These are phyloP conservation scores for Euptelea pleiosperma DNA, from an alignment of 164 flowering plant species.

Conservation along the genomic window DNA sequence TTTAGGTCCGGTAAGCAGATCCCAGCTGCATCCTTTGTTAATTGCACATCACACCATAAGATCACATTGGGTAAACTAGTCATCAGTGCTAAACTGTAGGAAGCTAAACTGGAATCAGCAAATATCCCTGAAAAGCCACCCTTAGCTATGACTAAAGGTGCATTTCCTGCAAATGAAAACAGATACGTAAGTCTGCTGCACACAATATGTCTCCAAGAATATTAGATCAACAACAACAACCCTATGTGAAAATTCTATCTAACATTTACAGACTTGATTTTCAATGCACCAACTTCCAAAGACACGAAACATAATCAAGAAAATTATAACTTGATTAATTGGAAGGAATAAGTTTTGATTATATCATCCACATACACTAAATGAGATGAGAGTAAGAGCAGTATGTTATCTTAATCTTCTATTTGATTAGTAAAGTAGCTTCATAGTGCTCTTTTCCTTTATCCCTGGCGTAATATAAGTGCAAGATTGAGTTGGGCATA, in stretches of 20 bases:
- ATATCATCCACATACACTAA: too few relatives aligned
- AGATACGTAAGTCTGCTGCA: background rate
- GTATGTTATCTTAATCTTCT: too few relatives aligned
- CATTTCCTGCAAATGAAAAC: conserved; percentile 45
- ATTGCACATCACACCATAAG: conserved; percentile 89
- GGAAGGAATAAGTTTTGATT: too few relatives aligned
- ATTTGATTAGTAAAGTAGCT: too few relatives aligned
- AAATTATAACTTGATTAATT: background rate
- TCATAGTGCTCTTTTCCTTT: too few relatives aligned
- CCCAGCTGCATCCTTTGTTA: conserved; percentile 74
- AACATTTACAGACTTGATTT: too few relatives aligned
- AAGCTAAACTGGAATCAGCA: conserved; percentile 38
- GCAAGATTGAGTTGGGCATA: too few relatives aligned
- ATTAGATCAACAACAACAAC: background rate
- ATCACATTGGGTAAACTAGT: conserved; percentile 30
- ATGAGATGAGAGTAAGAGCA: too few relatives aligned
- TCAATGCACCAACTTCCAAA: too few relatives aligned
- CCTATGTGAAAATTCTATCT: background rate
- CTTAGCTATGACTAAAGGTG: conserved; percentile 47
- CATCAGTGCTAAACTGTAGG: conserved; percentile 25
- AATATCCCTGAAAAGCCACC: conserved; percentile 56
- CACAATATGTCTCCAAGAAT: background rate
- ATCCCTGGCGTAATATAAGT: too few relatives aligned
- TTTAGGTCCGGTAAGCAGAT: conserved; percentile 59
- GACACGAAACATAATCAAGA: background rate